Evolutionary conservation across 345 rosid genomes (phyloP).

Genomic region (Eucalyptus dawsonii): DNA sequence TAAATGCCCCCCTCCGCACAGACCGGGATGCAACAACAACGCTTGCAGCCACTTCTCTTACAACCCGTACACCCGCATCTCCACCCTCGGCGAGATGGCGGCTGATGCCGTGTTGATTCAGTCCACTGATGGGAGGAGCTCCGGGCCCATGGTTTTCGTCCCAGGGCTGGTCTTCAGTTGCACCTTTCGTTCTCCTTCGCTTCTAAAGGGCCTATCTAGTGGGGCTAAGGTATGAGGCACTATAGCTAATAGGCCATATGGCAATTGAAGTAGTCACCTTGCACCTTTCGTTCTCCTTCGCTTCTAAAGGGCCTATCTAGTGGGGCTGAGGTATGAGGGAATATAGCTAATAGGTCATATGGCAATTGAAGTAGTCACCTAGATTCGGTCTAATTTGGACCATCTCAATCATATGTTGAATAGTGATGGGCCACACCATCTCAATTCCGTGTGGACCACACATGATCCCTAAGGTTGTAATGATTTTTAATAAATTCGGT

Average conservation of each 20-base stretch:
- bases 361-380: neutral
- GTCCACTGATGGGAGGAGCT: neutral
- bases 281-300: neutral
- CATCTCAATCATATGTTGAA: neutral
- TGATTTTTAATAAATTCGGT: neutral
- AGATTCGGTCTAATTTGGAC: neutral
- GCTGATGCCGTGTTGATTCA: neutral
- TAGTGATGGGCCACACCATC: neutral
- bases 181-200: neutral
- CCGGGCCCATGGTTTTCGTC: neutral
- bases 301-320: neutral
- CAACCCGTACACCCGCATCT: neutral
- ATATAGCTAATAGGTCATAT: neutral
- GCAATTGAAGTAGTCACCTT: neutral
- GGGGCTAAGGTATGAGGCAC: neutral
- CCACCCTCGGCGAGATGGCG: neutral
- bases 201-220: neutral
- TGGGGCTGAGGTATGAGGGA: neutral
- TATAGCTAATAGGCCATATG: neutral
- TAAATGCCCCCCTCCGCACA: neutral
- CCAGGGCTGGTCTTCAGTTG: slow-evolving; percentile 3
- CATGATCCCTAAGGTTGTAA: neutral
- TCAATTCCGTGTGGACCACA: neutral
- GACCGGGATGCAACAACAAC: neutral
- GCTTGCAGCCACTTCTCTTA: neutral